Conservation (phyloP, 805 yeast genomes). For the Lachancea fermentati region DNA sequence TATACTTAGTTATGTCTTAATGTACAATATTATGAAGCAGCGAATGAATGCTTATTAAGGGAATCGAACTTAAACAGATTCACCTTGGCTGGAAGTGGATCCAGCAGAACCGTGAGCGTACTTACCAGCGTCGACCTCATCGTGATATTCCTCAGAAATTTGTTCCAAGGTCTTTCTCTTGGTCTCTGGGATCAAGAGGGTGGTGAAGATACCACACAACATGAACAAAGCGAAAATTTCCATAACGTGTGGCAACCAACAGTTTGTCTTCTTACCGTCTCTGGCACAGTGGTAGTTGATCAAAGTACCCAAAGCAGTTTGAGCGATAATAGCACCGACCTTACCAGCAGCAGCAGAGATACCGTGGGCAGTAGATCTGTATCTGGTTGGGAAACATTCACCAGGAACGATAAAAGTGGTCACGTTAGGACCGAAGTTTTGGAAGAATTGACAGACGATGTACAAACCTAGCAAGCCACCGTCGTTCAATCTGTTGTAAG, state of each 20-base stretch:
- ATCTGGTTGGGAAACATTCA: slow-evolving; percentile 90
- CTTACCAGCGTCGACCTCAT: slow-evolving; percentile 57
- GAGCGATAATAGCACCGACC: slow-evolving; percentile 90
- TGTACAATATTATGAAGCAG: neutral
- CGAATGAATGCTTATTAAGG: neutral
- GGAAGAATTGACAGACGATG: slow-evolving; percentile 79
- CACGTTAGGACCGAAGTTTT: slow-evolving; percentile 89
- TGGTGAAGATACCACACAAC: slow-evolving; percentile 66
- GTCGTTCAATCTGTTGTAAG: slow-evolving; percentile 61
- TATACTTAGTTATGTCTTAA: neutral
- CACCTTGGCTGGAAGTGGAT: slow-evolving; percentile 13
- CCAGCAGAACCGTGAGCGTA: slow-evolving; percentile 17
- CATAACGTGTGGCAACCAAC: slow-evolving; percentile 91
- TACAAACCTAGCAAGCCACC: slow-evolving; percentile 71
- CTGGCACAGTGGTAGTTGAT: slow-evolving; percentile 71
- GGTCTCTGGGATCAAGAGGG: slow-evolving; percentile 80
- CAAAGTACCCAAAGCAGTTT: slow-evolving; percentile 79
- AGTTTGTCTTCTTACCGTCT: slow-evolving; percentile 43
- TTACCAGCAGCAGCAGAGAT: slow-evolving; percentile 90
- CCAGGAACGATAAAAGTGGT: slow-evolving; percentile 90
- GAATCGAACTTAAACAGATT: slow-evolving; percentile 5
- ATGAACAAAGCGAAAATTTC: slow-evolving; percentile 89
- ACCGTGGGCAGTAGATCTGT: slow-evolving; percentile 94
- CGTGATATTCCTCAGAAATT: slow-evolving; percentile 75
- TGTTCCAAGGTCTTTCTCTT: slow-evolving; percentile 88